These are phyloP conservation scores for Malassezia pachydermatis DNA, from an alignment of 1,284 basidiomycete genomes.

Conservation along the genomic window DNA sequence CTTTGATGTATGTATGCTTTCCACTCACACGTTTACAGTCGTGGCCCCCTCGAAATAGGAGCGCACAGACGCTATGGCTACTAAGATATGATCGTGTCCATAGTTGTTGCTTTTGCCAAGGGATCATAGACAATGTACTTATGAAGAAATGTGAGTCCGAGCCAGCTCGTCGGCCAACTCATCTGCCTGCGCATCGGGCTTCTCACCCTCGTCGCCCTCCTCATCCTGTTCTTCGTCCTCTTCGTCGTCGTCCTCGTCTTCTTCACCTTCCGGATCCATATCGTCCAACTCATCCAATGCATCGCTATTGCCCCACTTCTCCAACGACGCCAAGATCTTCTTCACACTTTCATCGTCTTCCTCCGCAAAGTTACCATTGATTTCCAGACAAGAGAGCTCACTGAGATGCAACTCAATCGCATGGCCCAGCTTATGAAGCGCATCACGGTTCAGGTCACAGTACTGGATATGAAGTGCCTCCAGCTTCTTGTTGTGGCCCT, in stretches of 20 bases:
- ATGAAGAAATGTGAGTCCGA: constrained; percentile 17
- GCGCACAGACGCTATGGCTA: constrained; percentile 3
- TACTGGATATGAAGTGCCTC: constrained; percentile 40
- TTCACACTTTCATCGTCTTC: constrained; percentile 44
- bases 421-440: constrained; percentile 28
- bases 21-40: neutral
- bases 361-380: constrained; percentile 47
- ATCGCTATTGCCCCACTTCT: constrained; percentile 31
- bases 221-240: constrained; percentile 24
- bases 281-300: constrained; percentile 41
- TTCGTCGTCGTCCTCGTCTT: constrained; percentile 33
- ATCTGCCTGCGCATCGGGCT: constrained; percentile 21
- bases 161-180: constrained; percentile 26
- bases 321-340: constrained; percentile 33
- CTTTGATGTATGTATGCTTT: constrained; percentile 2
- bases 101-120: too few relatives aligned
- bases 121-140: neutral
- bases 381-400: constrained; percentile 32
- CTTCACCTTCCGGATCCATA: constrained; percentile 45
- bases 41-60: neutral
- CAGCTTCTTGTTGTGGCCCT: constrained; percentile 31
- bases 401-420: constrained; percentile 29
- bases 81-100: neutral
- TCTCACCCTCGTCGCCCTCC: constrained; percentile 13
- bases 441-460: constrained; percentile 39